Evolutionary conservation across 768 basidiomycete species (phyloP), one percentile per base, ranked within the genome.

Genomic region (Boletus huronensis): DNA sequence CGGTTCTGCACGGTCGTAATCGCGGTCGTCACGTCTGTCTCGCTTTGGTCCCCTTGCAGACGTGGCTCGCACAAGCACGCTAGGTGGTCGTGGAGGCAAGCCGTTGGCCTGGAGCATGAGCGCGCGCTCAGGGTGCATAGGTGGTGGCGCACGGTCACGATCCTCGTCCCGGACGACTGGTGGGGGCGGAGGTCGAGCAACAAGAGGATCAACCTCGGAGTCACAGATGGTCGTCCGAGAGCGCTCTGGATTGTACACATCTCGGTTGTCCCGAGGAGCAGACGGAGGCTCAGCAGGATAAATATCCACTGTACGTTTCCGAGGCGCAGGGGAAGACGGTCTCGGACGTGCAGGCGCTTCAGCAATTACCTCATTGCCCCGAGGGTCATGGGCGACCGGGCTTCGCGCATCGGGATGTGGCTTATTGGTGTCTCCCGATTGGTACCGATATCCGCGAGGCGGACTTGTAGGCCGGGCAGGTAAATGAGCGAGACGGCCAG

Each of bases 61-160:
- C 29, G 56, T 54, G 1, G 50, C 46, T n/a, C 47, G 59, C 14
- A 60, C 61, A 23, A 60, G 41, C 2, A 32, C 38, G 23, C 64
- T 60, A 1, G 49, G 55, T 2, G 69, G 69, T 41, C 69, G 61
- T 6, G 71, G 71, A 1, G 69, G 71, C 6, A 69, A 54, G 7
- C 63, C 62, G 7, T 66, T 66, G 21, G 8, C 54, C 31, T 72
- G 71, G 7, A 71, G 52, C 57, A 70, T 56, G 6, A 66, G 54
- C 17, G 65, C 71, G 5, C 71, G 69, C 26, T 70, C 69, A 3
- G 67, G 71, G 43, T 72, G 69, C 54, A 70, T 69, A 6, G 51
- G 40, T 1, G 49, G 67, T 9, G 54, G 52, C 21, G 45, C 59
- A 25, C 55, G 63, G 3, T 57, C 53, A 23, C 19, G 54, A 2